A percentile compares a stretch with the other conserved stretches of the same genome.
Evolutionary conservation across 148 eudicot genomes (phyloP).

Genomic region (Diospyros lotus): DNA sequence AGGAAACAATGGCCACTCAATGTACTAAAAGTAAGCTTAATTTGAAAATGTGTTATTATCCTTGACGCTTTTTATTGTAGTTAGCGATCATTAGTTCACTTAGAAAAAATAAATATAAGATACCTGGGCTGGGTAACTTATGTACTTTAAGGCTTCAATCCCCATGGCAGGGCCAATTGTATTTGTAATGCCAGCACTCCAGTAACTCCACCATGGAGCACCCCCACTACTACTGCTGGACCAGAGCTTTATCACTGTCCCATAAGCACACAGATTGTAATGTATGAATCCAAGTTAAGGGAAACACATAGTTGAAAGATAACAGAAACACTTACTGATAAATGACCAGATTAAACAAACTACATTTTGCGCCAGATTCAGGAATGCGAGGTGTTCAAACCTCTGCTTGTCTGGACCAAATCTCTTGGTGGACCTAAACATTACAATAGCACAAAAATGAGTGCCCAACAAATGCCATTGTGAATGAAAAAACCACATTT

Average conservation of each 20-base stretch:
- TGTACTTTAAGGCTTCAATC: slow-evolving; percentile 91
- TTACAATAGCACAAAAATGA: background rate
- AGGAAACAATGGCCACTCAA: background rate
- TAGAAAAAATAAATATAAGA: slow-evolving; percentile 8
- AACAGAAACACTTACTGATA: slow-evolving; percentile 53
- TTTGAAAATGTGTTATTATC: background rate
- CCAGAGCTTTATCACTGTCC: slow-evolving; percentile 79
- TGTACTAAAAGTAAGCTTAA: background rate
- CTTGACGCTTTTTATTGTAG: background rate
- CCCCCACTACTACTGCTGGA: slow-evolving; percentile 57
- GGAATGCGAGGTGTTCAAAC: slow-evolving; percentile 86
- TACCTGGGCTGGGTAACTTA: slow-evolving; percentile 97
- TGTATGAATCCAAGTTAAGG: background rate
- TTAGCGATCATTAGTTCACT: no score
- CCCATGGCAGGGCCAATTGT: slow-evolving; percentile 99
- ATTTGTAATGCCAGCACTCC: slow-evolving; percentile 99
- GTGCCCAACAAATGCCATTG: background rate
- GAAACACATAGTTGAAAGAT: background rate
- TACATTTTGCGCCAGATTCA: slow-evolving; percentile 85
- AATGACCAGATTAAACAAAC: slow-evolving; percentile 92
- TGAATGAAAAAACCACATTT: background rate
- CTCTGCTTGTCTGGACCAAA: slow-evolving; percentile 88
- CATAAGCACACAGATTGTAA: slow-evolving; percentile 8
- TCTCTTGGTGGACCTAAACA: slow-evolving; percentile 76
- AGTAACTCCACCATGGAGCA: slow-evolving; percentile 98